phyloP scores from a whole-genome alignment of 768 basidiomycete species.

The Lactarius deliciosus region DNA sequence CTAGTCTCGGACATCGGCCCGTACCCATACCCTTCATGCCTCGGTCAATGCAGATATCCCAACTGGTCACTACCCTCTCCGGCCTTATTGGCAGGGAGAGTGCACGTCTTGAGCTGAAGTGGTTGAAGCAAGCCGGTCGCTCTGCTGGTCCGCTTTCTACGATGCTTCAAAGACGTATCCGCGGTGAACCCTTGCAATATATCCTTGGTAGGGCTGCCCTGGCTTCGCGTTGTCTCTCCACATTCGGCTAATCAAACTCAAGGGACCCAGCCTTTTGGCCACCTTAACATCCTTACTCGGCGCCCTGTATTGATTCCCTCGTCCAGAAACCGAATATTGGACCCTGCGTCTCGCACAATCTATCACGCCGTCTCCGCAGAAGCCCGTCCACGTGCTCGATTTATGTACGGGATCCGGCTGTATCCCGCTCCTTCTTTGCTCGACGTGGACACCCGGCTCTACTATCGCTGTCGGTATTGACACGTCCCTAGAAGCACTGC shows the following conservation, averaged over 20 bases:
- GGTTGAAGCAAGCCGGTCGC: slow-evolving; percentile 44
- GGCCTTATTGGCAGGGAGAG: slow-evolving; percentile 37
- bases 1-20: slow-evolving; percentile 8
- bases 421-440: slow-evolving; percentile 82
- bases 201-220: slow-evolving; percentile 78
- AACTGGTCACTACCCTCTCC: slow-evolving; percentile 36
- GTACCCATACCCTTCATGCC: not conserved
- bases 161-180: slow-evolving; percentile 58
- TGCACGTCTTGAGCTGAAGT: slow-evolving; percentile 47
- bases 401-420: slow-evolving; percentile 93
- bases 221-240: slow-evolving; percentile 27
- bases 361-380: slow-evolving; percentile 41
- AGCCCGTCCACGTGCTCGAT: slow-evolving; percentile 58
- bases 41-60: slow-evolving; percentile 9
- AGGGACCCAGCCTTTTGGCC: slow-evolving; percentile 89
- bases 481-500: slow-evolving; percentile 58
- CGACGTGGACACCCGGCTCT: slow-evolving; percentile 56
- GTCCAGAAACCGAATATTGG: slow-evolving; percentile 93
- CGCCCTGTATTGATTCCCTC: slow-evolving; percentile 90
- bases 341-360: slow-evolving; percentile 55
- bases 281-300: slow-evolving; percentile 68
- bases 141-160: slow-evolving; percentile 30
- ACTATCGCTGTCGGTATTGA: slow-evolving; percentile 65
- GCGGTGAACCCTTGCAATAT: slow-evolving; percentile 86
- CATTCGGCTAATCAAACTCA: not conserved